Conservation (phyloP, 352 stramenopile species). For the Aphanomyces cochlioides region DNA sequence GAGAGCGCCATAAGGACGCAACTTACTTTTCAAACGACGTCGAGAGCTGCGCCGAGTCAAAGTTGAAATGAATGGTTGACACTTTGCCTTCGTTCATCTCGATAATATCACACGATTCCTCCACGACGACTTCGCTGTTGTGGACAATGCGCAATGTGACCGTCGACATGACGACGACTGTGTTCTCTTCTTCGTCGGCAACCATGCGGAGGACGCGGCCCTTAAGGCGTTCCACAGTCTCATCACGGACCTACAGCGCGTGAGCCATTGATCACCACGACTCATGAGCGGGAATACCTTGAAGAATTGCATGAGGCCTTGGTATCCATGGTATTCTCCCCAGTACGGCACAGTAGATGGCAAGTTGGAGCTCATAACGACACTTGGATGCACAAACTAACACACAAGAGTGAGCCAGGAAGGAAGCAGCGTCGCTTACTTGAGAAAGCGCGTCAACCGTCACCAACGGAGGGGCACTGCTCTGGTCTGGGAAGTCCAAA, state of each 20-base stretch:
- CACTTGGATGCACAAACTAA: constrained; percentile 11
- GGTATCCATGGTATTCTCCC: constrained; percentile 86
- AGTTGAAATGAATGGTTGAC: constrained; percentile 84
- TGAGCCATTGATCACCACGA: not conserved
- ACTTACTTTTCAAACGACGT: constrained; percentile 83
- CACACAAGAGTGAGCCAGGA: not conserved
- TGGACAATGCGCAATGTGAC: constrained; percentile 81
- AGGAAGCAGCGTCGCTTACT: not conserved
- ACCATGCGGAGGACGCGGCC: constrained; percentile 78
- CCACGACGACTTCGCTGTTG: constrained; percentile 81
- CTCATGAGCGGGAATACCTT: constrained; percentile 37
- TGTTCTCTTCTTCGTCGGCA: constrained; percentile 81
- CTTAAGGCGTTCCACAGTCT: constrained; percentile 78
- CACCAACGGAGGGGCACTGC: not conserved
- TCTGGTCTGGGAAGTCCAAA: constrained; percentile 68
- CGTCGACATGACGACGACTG: constrained; percentile 84
- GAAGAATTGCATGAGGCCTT: constrained; percentile 83
- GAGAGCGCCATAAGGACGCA: not conserved
- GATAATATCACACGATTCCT: constrained; percentile 83
- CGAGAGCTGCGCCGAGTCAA: constrained; percentile 80
- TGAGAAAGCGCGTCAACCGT: not conserved
- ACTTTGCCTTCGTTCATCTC: constrained; percentile 69
- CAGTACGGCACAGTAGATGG: constrained; percentile 82
- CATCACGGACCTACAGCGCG: constrained; percentile 52
- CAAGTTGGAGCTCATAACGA: constrained; percentile 79